Evolutionary conservation across 768 basidiomycete species (phyloP), one percentile per base, ranked within the genome.

Genomic region (Pleurotus tuoliensis): DNA sequence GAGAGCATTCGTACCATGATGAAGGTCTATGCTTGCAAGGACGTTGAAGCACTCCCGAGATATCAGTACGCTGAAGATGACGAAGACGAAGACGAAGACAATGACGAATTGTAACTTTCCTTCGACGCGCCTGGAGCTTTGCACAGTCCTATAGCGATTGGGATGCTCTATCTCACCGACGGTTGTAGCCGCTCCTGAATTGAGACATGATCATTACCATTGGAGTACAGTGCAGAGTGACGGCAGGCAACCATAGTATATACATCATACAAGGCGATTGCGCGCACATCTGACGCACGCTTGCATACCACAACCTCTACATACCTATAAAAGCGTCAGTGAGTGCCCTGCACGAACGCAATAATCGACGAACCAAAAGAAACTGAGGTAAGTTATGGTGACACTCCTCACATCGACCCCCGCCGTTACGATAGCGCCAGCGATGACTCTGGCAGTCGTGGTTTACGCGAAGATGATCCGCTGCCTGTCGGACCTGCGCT

Each of bases 391-490:
- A 62, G 49, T 68, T 53, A 47, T 65, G 56, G 12, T 56, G 62
- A 58, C 82, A 85, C 49, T 63, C 70, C 44, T 82, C 74, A 56
- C 83, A 84, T 3, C 45, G 57, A 0, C 73, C 77, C 0, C 68
- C 67, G 0, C 77, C 76, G 0, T 48, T 0, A 0, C 71, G 64
- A 53, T 69, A 72, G 1, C 56, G 57, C 77, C 78, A 79, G 0
- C 11, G 37, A 18, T 38, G 47, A 8, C 58, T 15, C 3, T 57
- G 62, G 56, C 87, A 88, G 2, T 83, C 75, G 62, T 88, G 87
- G 57, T 82, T 76, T 4, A 70, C 67, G 7, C 82, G 67, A 40
- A 88, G 68, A 3, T 71, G 61, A 24, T 67, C 64, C 2, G 67
- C 69, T 56, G 70, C 69, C 41, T 69, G 64, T 24, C 60, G 65